These are phyloP conservation scores for Amanita jacksonii DNA, from an alignment of 768 basidiomycete genomes.

Conservation along the genomic window DNA sequence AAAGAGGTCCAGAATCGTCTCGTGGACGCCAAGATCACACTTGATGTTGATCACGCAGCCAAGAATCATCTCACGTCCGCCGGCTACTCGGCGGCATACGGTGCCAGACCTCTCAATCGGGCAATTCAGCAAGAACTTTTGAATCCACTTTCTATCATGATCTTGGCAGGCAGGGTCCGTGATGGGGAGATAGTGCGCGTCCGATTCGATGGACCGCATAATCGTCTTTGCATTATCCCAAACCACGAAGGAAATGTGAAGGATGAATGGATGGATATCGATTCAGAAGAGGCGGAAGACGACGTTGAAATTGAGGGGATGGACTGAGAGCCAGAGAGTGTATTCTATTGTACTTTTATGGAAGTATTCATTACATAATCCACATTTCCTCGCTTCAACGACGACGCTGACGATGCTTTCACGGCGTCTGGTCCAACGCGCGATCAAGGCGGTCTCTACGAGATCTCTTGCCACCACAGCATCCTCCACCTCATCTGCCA, in stretches of 20 bases:
- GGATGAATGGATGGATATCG: slow-evolving; percentile 53
- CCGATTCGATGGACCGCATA: slow-evolving; percentile 73
- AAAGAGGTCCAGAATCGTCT: slow-evolving; percentile 81
- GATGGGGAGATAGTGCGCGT: slow-evolving; percentile 75
- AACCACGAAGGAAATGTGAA: slow-evolving; percentile 61
- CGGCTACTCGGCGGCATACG: slow-evolving; percentile 77
- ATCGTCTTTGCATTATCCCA: slow-evolving; percentile 66
- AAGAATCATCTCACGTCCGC: slow-evolving; percentile 67
- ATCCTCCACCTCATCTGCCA: slow-evolving; percentile 15
- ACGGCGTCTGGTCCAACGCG: slow-evolving; percentile 25
- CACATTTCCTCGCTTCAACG: neutral
- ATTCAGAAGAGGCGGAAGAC: slow-evolving; percentile 38
- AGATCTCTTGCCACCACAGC: slow-evolving; percentile 22
- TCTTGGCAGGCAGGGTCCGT: slow-evolving; percentile 73
- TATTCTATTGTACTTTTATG: no score
- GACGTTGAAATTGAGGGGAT: slow-evolving; percentile 67
- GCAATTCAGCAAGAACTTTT: slow-evolving; percentile 88
- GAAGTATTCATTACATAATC: neutral
- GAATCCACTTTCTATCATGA: slow-evolving; percentile 79
- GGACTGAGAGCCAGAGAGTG: slow-evolving; percentile 31
- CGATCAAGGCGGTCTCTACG: slow-evolving; percentile 21
- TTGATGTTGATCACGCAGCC: slow-evolving; percentile 68
- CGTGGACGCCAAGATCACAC: slow-evolving; percentile 64
- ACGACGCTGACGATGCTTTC: slow-evolving; percentile 27
- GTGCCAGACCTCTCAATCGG: slow-evolving; percentile 87